Conservation (phyloP, 2,329 filamentous ascomycete genomes). For the Colletotrichum tropicale region DNA sequence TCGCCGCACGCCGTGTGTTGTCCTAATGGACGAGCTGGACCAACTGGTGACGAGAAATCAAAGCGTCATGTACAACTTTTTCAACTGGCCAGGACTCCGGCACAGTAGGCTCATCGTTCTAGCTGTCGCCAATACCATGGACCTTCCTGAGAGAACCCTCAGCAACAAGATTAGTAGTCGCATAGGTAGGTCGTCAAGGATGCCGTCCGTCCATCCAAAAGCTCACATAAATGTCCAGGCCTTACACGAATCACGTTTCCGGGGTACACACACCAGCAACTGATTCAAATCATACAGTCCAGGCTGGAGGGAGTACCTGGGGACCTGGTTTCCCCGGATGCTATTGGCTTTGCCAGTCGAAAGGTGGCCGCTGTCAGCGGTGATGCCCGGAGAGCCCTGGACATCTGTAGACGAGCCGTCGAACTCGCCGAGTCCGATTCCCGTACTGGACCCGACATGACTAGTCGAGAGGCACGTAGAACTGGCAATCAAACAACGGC, state of each 20-base stretch:
- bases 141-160: slow-evolving; percentile 91
- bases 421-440: slow-evolving; percentile 86
- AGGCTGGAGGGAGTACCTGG: slow-evolving; percentile 87
- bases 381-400: slow-evolving; percentile 88
- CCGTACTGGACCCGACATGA: slow-evolving; percentile 45
- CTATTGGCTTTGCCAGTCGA: slow-evolving; percentile 92
- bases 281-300: slow-evolving; percentile 98
- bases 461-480: slow-evolving; percentile 24
- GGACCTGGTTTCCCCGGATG: slow-evolving; percentile 89
- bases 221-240: slow-evolving; percentile 40
- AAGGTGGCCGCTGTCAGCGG: slow-evolving; percentile 97
- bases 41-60: slow-evolving; percentile 98
- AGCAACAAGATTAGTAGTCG: slow-evolving; percentile 99
- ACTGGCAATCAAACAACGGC: slow-evolving; percentile 31
- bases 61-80: slow-evolving; percentile 99
- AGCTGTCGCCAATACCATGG: slow-evolving; percentile 98
- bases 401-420: slow-evolving; percentile 94
- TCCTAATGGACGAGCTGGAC: slow-evolving; percentile 97
- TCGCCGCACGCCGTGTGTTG: slow-evolving; percentile 90
- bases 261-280: slow-evolving; percentile 94
- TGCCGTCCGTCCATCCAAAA: neutral
- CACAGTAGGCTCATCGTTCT: slow-evolving; percentile 95
- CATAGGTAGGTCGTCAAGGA: slow-evolving; percentile 50
- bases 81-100: slow-evolving; percentile 94
- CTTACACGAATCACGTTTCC: slow-evolving; percentile 96